Evolutionary conservation across 768 basidiomycete genomes (phyloP).

Genomic region (Tricholoma matsutake): DNA sequence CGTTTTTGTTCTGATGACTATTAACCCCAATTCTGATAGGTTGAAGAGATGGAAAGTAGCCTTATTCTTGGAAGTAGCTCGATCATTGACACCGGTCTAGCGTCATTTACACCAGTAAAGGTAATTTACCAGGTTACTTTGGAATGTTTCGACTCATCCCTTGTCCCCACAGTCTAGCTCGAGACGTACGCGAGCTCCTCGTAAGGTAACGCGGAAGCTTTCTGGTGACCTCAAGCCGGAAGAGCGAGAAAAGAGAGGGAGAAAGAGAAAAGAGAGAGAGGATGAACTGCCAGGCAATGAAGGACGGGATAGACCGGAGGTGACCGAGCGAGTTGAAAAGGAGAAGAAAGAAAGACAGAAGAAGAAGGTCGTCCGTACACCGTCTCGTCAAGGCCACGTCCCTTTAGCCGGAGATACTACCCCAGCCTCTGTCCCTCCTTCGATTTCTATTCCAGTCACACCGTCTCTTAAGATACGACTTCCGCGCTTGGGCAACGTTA

Average conservation of each 20-base stretch:
- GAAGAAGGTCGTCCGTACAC: slow-evolving; percentile 30
- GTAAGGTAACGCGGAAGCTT: slow-evolving; percentile 29
- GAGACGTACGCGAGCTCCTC: slow-evolving; percentile 20
- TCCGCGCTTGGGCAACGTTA: slow-evolving; percentile 40
- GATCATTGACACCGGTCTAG: slow-evolving; percentile 6
- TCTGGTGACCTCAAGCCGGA: slow-evolving; percentile 18
- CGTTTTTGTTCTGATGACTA: background rate
- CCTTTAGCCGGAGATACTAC: slow-evolving; percentile 12
- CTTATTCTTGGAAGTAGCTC: slow-evolving; percentile 10
- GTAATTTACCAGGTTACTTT: slow-evolving; percentile 4
- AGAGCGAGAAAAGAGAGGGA: slow-evolving; percentile 34
- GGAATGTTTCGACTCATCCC: background rate
- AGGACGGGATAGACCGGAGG: slow-evolving; percentile 18
- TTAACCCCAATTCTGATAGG: slow-evolving; percentile 12
- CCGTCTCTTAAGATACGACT: slow-evolving; percentile 57
- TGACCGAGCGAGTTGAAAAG: slow-evolving; percentile 22
- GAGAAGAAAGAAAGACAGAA: slow-evolving; percentile 21
- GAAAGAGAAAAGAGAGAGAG: slow-evolving; percentile 43
- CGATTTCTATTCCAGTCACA: slow-evolving; percentile 31
- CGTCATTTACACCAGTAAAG: slow-evolving; percentile 12
- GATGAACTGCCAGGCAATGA: slow-evolving; percentile 25
- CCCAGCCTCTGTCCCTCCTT: slow-evolving; percentile 19
- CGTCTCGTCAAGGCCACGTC: slow-evolving; percentile 22
- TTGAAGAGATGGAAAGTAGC: slow-evolving; percentile 35
- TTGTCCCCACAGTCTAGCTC: background rate